These are phyloP conservation scores for Mycena alexandri DNA, from an alignment of 768 basidiomycete genomes.

Conservation along the genomic window DNA sequence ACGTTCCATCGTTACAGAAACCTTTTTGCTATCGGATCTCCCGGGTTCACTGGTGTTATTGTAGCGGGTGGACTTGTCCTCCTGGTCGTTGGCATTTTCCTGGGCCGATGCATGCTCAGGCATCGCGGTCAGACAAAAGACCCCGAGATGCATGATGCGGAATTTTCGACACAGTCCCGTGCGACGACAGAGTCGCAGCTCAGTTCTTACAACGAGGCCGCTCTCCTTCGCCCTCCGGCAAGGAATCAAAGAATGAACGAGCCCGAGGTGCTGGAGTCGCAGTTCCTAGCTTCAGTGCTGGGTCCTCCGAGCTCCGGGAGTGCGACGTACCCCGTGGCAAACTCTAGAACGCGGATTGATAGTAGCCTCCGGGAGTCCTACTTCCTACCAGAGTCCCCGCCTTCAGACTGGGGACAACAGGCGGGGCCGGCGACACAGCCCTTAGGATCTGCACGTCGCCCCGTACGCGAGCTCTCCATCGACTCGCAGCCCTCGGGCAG, in stretches of 20 bases:
- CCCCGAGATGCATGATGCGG: background rate
- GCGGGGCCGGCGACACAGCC: conserved; percentile 1
- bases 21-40: background rate
- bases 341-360: too few relatives aligned
- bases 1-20: conserved; percentile 1
- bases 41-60: background rate
- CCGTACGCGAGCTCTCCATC: background rate
- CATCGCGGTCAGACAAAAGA: background rate
- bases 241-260: too few relatives aligned
- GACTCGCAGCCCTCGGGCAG: conserved; percentile 1
- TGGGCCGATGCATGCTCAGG: background rate
- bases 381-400: background rate
- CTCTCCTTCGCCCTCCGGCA: too few relatives aligned
- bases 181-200: background rate
- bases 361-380: background rate
- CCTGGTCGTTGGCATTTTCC: conserved; percentile 2
- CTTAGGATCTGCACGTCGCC: background rate
- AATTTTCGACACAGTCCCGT: conserved; percentile 1
- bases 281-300: too few relatives aligned
- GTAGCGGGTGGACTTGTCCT: conserved; percentile 3
- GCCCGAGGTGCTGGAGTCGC: too few relatives aligned
- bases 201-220: background rate
- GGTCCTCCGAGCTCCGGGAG: too few relatives aligned
- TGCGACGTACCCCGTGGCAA: too few relatives aligned
- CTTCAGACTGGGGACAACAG: background rate